Conservation (phyloP, 495 filamentous ascomycete genomes). For the Aspergillus wentii region DNA sequence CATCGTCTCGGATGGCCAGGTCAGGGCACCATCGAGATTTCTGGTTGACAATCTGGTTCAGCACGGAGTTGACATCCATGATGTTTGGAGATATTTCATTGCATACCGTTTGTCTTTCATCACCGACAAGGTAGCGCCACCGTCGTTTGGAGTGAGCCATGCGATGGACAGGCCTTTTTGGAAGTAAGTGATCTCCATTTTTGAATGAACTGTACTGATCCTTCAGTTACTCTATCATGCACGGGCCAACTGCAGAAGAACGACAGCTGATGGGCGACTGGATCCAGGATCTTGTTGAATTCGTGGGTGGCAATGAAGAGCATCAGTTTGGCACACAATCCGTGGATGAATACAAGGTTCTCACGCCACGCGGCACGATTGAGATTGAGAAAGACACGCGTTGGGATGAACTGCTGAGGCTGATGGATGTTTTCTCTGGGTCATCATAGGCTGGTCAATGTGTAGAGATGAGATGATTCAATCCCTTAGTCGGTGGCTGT, state of each 20-base stretch:
- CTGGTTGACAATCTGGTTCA: conserved; percentile 13
- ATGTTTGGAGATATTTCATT: conserved; percentile 24
- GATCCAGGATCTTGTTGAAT: conserved; percentile 20
- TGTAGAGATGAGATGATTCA: no score
- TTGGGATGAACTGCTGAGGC: conserved; percentile 11
- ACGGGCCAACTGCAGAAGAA: conserved; percentile 16
- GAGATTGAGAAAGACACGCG: conserved; percentile 17
- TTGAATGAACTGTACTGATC: not conserved
- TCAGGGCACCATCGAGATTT: conserved; percentile 26
- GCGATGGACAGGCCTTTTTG: conserved; percentile 24
- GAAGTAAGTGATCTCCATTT: conserved; percentile 14
- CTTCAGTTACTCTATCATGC: conserved; percentile 21
- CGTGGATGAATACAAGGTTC: conserved; percentile 20
- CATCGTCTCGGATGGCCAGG: conserved; percentile 46
- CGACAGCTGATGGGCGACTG: conserved; percentile 18
- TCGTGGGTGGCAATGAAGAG: conserved; percentile 14
- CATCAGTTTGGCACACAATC: conserved; percentile 13
- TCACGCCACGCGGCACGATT: conserved; percentile 15
- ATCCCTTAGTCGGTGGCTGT: no score
- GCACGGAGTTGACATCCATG: conserved; percentile 13
- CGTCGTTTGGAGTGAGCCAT: conserved; percentile 19
- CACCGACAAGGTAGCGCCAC: conserved; percentile 17
- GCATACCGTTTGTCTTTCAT: conserved; percentile 23
- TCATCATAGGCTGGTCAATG: not conserved
- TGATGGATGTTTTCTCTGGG: conserved; percentile 10